Percentiles rank a stretch among this genome's conserved stretches.
Conservation (phyloP, 108 stramenopile species). For the Pseudonitzschia multistriata region DNA sequence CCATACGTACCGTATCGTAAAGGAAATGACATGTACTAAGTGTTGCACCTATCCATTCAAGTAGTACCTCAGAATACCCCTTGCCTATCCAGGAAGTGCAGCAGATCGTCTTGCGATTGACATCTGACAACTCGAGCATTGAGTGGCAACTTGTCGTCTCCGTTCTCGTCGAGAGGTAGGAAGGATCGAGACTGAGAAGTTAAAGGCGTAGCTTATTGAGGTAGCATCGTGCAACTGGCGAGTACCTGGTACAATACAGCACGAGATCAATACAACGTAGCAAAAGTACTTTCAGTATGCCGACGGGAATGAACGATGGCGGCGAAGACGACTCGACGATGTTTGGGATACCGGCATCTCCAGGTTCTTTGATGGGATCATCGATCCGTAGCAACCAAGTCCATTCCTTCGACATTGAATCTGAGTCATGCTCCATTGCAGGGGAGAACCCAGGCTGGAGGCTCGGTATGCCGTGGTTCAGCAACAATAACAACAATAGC, state of each 20-base stretch:
- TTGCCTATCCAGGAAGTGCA: no score
- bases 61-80: no score
- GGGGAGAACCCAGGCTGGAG: constrained; percentile 19
- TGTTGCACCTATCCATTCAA: no score
- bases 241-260: background rate
- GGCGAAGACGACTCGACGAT: background rate
- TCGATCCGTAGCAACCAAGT: constrained; percentile 29
- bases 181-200: no score
- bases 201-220: no score
- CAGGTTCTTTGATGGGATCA: constrained; percentile 25
- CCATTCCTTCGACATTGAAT: constrained; percentile 29
- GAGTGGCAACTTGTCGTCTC: no score
- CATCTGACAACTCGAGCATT: no score
- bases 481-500: background rate
- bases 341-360: constrained; percentile 10
- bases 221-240: no score
- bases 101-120: no score
- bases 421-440: background rate
- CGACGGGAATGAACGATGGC: background rate
- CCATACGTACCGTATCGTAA: no score
- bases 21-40: no score
- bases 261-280: background rate
- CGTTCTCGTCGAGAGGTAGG: no score
- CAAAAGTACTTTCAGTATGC: background rate
- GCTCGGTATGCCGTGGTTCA: constrained; percentile 33